Evolutionary conservation across 139 green algal species (phyloP), one percentile per base, ranked within the genome.

Genomic region (Prasinococcaceae sp.): DNA sequence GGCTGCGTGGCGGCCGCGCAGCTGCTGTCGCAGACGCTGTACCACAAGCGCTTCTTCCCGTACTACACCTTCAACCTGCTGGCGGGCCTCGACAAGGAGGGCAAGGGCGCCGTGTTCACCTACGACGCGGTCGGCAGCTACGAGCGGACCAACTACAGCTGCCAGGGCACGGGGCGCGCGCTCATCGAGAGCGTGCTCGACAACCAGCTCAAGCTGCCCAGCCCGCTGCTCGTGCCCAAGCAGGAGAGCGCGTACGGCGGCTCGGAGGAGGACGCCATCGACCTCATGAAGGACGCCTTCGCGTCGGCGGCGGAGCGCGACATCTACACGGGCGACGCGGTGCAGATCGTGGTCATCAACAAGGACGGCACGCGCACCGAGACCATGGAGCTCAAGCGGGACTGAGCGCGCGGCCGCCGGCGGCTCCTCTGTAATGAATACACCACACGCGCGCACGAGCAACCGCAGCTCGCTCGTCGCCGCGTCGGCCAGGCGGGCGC

Each of bases 1-100:
- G 75, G 66, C 42, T 84, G 81, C 47, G 53, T 65, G 20, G 88
- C 86, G 2, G 74, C 84, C 24, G 88, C 92, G 2, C 92, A 98
- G 81, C 80, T 95, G 48, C 73, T 99, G 26, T 82, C 76, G 41
- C 98, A 95, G 79, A 99, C 89, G 48, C 55, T 74, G 12, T 78
- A 78, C 41, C 70, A 62, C 43, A 66, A 93, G 69, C 81, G 92
- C 53, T 99, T 99, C 82, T 98, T 99, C 66, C 92, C 92, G 3
- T 97, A 93, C 72, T 99, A 95, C 84, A 94, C 92, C 14, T 97
- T 93, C 65, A 97, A 95, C 76, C 61, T 98, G 20, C 70, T 77
- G n/a, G 83, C 70, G 0, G 92, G 92, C 19, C 68, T 99, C 23
- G 92, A 99, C 61, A 67, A 79, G 12, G 45, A 96, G 43, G 88